Evolutionary conservation across 1,284 basidiomycete genomes (phyloP).

Genomic region (Cutaneotrichosporon mucoides): DNA sequence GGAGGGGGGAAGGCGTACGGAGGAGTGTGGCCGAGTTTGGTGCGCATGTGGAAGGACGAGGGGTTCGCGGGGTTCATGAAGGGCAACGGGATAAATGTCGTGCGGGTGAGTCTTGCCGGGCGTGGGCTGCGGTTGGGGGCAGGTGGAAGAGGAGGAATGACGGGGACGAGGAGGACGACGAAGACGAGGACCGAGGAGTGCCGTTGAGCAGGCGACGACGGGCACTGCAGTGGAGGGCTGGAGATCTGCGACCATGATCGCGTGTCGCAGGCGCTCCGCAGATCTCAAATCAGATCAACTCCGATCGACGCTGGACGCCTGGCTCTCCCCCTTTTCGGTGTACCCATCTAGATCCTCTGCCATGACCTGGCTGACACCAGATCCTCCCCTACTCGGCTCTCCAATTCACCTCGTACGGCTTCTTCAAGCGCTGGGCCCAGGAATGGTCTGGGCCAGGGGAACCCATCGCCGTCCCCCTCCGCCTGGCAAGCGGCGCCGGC

Average conservation of each 20-base stretch:
- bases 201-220: no score
- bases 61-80: conserved; percentile 89
- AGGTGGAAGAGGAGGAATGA: background rate
- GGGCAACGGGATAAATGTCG: conserved; percentile 78
- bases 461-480: conserved; percentile 74
- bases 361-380: conserved; percentile 26
- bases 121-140: background rate
- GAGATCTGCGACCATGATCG: no score
- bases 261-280: no score
- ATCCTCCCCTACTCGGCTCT: conserved; percentile 64
- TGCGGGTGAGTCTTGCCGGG: conserved; percentile 55
- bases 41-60: conserved; percentile 86
- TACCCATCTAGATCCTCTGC: no score
- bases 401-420: conserved; percentile 82
- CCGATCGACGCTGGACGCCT: no score
- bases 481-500: conserved; percentile 76
- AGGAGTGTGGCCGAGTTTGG: conserved; percentile 73
- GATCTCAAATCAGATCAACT: no score
- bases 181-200: background rate
- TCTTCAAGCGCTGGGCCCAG: conserved; percentile 67
- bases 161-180: background rate
- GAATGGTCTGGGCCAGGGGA: conserved; percentile 54
- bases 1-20: conserved; percentile 63
- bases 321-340: background rate
- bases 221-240: no score